phyloP scores from a whole-genome alignment of 1,284 basidiomycete genomes.

The Fistulinella cinereoalba region DNA sequence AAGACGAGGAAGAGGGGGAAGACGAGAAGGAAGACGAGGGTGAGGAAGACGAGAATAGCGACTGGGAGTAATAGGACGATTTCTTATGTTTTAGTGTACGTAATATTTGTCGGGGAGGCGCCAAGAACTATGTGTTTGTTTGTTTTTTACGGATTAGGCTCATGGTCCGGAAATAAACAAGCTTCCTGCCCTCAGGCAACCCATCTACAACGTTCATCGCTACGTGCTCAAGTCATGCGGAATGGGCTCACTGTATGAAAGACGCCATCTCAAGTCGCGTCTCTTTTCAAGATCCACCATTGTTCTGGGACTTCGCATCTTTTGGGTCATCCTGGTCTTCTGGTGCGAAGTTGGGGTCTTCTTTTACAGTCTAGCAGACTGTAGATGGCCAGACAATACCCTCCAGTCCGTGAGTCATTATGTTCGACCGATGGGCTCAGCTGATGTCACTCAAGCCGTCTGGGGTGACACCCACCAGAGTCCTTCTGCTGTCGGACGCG shows the following conservation, averaged over 20 bases:
- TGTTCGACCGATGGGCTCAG: no score
- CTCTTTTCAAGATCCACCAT: constrained; percentile 21
- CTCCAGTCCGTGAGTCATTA: no score
- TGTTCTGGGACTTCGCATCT: constrained; percentile 40
- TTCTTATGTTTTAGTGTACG: background rate
- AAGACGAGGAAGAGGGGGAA: constrained; percentile 60
- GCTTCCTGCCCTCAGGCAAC: no score
- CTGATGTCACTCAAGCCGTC: no score
- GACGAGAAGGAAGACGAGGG: constrained; percentile 26
- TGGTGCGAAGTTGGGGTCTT: constrained; percentile 75
- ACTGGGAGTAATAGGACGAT: constrained; percentile 57
- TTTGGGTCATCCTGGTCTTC: constrained; percentile 56
- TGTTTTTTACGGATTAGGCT: constrained; percentile 7
- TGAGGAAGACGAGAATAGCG: constrained; percentile 59
- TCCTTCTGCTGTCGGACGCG: constrained; percentile 80
- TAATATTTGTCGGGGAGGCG: background rate
- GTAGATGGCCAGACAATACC: constrained; percentile 57
- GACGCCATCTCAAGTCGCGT: constrained; percentile 24
- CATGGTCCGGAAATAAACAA: no score
- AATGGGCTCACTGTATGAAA: constrained; percentile 30
- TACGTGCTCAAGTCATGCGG: constrained; percentile 19
- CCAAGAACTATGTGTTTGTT: background rate
- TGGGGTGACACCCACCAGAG: constrained; percentile 48
- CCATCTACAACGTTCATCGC: background rate
- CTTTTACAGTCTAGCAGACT: constrained; percentile 45